Base-by-base conservation (phyloP, 257 asterid species). In the Solanum verrucosum region DNA sequence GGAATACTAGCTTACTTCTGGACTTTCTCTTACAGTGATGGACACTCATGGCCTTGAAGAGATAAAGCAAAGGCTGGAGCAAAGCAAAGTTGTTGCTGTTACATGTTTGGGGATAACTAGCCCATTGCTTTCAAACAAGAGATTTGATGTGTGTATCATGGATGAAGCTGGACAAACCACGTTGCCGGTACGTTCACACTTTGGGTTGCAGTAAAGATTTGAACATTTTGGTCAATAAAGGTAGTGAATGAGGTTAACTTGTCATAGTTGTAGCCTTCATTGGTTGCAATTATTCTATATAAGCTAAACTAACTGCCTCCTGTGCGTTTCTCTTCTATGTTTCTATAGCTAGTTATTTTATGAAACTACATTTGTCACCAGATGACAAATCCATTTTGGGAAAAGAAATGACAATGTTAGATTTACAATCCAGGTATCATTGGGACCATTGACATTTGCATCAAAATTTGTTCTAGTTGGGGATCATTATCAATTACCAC, bases 141-240 rank as follows among this genome's bases (percentile, higher is more conserved):
- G 92, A 90, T 97, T 97, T 91, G 99, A 96, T 91, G 87, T 96
- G 87, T 97, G 99, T 94, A 95, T 97, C 93, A 96, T 97, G 99
- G 99, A 97, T 92, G 99, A 97, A 92, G 99, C 99, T 77, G 99
- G 99, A 88, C 99, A 97, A 91, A 96, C 94, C 88, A 95, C 99
- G 35, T 92, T 97, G 65, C 99, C 99, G 91, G 99, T 97, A 93
- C 81, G 87, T 91, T 52, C 8, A 29, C 31, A 15, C 42, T 46
- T 81, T 29, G 27, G 13, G 29, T 81, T 46, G 85, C 23, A 27
- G 65, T 79, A 40, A 77, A n/a, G 65, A 79, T 44, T 44, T 44
- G 85, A 79, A 44, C 85, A 79, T 44, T 79, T 79, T 79, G 38
- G 65, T 79, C 67, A 44, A 27, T 16, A 42, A 27, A 79, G 25